Percentiles rank a stretch among this genome's conserved stretches.
Conservation (phyloP, 306 rosid genomes). For the Arachis hypogaea region DNA sequence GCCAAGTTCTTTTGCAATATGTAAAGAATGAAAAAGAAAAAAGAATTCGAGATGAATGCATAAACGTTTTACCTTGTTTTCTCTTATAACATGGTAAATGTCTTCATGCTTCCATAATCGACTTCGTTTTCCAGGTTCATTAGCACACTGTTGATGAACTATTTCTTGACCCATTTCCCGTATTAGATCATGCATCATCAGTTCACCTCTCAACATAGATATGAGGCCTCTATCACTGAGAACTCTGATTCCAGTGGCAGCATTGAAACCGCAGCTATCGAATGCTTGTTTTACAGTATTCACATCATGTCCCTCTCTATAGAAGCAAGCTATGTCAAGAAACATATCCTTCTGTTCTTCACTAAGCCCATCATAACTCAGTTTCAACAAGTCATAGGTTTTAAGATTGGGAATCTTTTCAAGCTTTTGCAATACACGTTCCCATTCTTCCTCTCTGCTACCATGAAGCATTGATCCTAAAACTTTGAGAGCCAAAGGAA, state of each 20-base stretch:
- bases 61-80: constrained; percentile 31
- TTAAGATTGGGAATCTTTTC: not conserved
- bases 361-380: constrained; percentile 44
- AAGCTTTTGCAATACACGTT: constrained; percentile 21
- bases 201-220: not conserved
- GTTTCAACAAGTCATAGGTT: not conserved
- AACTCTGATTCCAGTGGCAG: constrained; percentile 14
- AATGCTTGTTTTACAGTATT: not conserved
- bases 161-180: constrained; percentile 39
- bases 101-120: constrained; percentile 37
- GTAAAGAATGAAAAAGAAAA: not conserved
- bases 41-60: not conserved
- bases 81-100: constrained; percentile 12
- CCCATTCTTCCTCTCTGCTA: constrained; percentile 32
- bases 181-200: constrained; percentile 48
- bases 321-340: constrained; percentile 43
- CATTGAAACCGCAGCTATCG: constrained; percentile 13
- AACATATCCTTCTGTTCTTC: constrained; percentile 27
- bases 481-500: constrained; percentile 45
- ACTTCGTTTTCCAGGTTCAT: constrained; percentile 39
- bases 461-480: constrained; percentile 37
- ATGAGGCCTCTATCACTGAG: constrained; percentile 34
- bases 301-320: constrained; percentile 15
- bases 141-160: constrained; percentile 18
- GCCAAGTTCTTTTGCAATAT: not conserved